Percentiles rank a stretch among this genome's conserved stretches.
Evolutionary conservation across 2,329 filamentous ascomycete species (phyloP).

Genomic region (Cryphonectria naterciae): DNA sequence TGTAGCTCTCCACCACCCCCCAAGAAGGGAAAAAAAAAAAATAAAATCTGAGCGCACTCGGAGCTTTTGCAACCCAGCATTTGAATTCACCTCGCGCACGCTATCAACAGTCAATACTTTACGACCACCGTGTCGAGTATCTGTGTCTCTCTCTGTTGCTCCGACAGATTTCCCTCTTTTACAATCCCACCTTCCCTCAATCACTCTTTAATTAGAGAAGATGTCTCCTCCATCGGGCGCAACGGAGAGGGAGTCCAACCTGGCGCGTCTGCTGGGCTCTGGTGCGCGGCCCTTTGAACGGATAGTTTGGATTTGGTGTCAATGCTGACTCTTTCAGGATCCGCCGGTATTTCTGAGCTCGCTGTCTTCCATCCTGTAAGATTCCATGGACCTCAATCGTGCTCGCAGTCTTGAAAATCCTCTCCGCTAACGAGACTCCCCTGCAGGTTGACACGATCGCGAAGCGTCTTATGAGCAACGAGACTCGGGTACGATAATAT

Average conservation of each 20-base stretch:
- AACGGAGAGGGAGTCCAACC: slow-evolving; percentile 80
- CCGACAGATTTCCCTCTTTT: slow-evolving; percentile 6
- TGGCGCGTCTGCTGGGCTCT: slow-evolving; percentile 87
- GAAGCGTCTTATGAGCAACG: slow-evolving; percentile 99
- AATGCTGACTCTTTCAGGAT: slow-evolving; percentile 59
- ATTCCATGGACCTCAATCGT: slow-evolving; percentile 35
- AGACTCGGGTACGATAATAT: slow-evolving; percentile 65
- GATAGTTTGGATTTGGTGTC: slow-evolving; percentile 12
- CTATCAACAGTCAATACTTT: slow-evolving; percentile 18
- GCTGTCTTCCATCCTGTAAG: slow-evolving; percentile 87
- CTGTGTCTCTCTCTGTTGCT: slow-evolving; percentile 12
- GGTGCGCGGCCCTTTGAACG: slow-evolving; percentile 54
- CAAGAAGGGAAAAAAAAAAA: slow-evolving; percentile 7
- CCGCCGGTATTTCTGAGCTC: slow-evolving; percentile 89
- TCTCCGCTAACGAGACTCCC: slow-evolving; percentile 34
- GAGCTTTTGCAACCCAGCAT: slow-evolving; percentile 13
- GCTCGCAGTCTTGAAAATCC: not conserved
- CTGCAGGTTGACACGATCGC: slow-evolving; percentile 91
- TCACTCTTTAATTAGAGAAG: slow-evolving; percentile 31
- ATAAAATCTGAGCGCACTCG: slow-evolving; percentile 27
- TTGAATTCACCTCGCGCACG: slow-evolving; percentile 18
- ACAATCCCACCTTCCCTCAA: slow-evolving; percentile 5
- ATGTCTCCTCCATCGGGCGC: slow-evolving; percentile 64
- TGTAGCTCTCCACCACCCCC: slow-evolving; percentile 23
- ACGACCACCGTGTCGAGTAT: slow-evolving; percentile 17